A percentile compares a stretch with the other conserved stretches of the same genome.
Evolutionary conservation across 1,284 basidiomycete genomes (phyloP).

Genomic region (Pterula multifida): DNA sequence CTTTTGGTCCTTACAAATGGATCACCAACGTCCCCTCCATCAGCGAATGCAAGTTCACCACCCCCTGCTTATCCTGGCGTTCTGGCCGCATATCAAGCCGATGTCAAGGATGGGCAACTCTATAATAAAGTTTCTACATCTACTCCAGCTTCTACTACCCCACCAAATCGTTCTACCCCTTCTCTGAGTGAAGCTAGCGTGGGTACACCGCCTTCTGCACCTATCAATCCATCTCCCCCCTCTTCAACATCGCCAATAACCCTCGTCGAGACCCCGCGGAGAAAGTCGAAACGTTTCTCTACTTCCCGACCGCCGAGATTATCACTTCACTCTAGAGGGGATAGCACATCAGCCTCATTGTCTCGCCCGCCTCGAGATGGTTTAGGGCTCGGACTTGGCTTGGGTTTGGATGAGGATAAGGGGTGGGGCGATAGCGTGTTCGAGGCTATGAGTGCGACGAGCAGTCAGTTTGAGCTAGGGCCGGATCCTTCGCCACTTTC

Average conservation of each 20-base stretch:
- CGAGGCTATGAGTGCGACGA: neutral
- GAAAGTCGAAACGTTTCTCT: conserved; percentile 1
- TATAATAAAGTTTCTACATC: neutral
- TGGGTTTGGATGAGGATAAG: neutral
- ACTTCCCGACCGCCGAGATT: neutral
- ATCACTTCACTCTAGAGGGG: neutral
- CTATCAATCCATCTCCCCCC: neutral
- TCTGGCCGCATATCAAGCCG: neutral
- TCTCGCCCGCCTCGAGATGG: neutral
- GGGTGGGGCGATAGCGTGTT: conserved; percentile 1
- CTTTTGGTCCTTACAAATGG: neutral
- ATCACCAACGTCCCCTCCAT: neutral
- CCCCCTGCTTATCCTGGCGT: neutral
- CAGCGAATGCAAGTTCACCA: neutral
- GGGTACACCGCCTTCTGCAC: neutral
- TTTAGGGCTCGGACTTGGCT: neutral
- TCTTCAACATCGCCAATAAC: neutral
- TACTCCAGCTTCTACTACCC: neutral
- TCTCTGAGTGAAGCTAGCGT: neutral
- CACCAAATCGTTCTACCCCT: neutral
- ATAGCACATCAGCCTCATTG: neutral
- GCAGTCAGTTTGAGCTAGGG: neutral
- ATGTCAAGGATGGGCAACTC: neutral
- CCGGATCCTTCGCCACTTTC: neutral
- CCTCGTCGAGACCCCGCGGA: neutral